Base-by-base conservation (phyloP, 116 monocot species). In the Posidonia oceanica region DNA sequence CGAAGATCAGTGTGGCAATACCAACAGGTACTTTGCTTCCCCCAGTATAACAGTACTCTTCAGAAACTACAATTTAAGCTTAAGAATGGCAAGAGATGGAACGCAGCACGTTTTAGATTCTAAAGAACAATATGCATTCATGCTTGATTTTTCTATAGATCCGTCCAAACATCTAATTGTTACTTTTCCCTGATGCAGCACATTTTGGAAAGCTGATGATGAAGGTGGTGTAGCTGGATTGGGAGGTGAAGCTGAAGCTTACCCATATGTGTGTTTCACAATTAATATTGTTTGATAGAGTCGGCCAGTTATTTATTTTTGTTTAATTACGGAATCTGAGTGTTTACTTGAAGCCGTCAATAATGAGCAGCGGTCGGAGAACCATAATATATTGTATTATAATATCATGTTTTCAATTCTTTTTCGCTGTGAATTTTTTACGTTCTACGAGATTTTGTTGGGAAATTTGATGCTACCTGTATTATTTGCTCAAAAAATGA, bases 241-340 rank as follows among this genome's bases (percentile, higher is more conserved):
- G 67, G 91, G 89, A 57, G 84, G 80, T 39, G 91, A 91, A 79
- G 62, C 84, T 4, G 94, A 96, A 65, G 15, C 81, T 48, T 79
- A 91, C 70, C 96, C 91, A 29, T 96, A 96, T 15, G 91, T 91
- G 71, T 96, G 81, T 22, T 96, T 96, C 83, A 89, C 96, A 39
- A 87, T 96, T 11, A 91, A 88, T 79, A 70, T 96, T 65, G 52
- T 77, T 67, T 88, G 71, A 87, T 71, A 67, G 39, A 14, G 20
- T 38, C 18, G 5, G 59, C 40, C 4, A 52, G 1, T 2, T 23
- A 52, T 67, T 52, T 67, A 13, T 52, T 15, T 52, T 51, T 52
- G 36, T 62, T 62, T 37, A 5, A 62, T 67, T 62, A 17, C 58
- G 3, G 17, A 39, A 0, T 14, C 40, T 0, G 65, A 65, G 40